Percentiles rank a stretch among this genome's conserved stretches.
These are phyloP conservation scores for Candida ascalaphidarum DNA, from an alignment of 805 yeast genomes.

Conservation along the genomic window DNA sequence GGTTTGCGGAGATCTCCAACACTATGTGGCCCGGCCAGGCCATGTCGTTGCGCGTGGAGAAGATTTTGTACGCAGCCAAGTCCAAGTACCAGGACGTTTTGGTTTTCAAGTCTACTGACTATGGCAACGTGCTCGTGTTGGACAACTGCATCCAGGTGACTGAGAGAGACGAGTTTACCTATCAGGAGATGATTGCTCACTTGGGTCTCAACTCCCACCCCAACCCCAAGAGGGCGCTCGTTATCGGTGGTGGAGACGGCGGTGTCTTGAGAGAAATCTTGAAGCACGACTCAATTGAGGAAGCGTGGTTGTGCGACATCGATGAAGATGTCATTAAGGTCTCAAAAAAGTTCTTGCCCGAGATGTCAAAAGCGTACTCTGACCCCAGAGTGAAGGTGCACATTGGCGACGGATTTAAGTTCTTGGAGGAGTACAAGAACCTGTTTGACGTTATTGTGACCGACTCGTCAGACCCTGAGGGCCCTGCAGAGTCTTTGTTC, in stretches of 20 bases:
- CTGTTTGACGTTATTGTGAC: constrained; percentile 80
- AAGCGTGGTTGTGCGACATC: constrained; percentile 88
- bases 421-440: constrained; percentile 54
- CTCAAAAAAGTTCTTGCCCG: constrained; percentile 81
- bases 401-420: constrained; percentile 97
- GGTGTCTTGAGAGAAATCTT: constrained; percentile 94
- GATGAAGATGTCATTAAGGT: constrained; percentile 88
- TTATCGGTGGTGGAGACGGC: constrained; percentile 98
- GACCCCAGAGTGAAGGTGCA: constrained; percentile 88
- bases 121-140: constrained; percentile 91
- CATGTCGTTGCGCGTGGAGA: constrained; percentile 81
- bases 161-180: constrained; percentile 94
- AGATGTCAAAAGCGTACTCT: constrained; percentile 72
- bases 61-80: constrained; percentile 75
- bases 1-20: constrained; percentile 94
- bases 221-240: constrained; percentile 86
- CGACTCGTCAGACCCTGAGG: constrained; percentile 93
- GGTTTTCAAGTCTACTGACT: constrained; percentile 86
- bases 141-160: constrained; percentile 95
- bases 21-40: constrained; percentile 99
- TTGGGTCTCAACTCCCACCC: constrained; percentile 90
- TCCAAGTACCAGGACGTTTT: constrained; percentile 90
- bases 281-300: constrained; percentile 80
- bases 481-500: constrained; percentile 88
- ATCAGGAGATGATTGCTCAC: constrained; percentile 98